phyloP scores from a whole-genome alignment of 2,329 filamentous ascomycete genomes.

The Fusarium sp. region DNA sequence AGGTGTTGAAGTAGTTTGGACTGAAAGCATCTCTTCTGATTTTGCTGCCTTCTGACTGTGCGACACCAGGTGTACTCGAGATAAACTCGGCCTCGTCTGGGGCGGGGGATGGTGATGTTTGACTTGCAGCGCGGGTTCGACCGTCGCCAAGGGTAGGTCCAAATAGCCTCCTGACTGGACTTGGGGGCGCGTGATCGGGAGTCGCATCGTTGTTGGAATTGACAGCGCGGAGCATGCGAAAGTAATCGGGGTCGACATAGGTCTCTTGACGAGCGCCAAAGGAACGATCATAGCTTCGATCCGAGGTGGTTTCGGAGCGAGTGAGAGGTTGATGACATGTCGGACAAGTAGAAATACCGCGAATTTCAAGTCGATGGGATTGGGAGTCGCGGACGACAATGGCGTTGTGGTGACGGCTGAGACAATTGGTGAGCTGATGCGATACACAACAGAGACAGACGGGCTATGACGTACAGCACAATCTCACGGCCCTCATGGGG shows the following conservation, averaged over 20 bases:
- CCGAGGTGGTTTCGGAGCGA: conserved; percentile 54
- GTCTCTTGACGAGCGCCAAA: conserved; percentile 60
- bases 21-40: conserved; percentile 90
- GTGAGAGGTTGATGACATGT: conserved; percentile 82
- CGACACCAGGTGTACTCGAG: conserved; percentile 61
- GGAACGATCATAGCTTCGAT: conserved; percentile 59
- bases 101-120: conserved; percentile 33
- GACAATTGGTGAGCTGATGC: conserved; percentile 22
- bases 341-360: conserved; percentile 82
- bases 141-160: conserved; percentile 52
- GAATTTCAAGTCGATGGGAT: conserved; percentile 85
- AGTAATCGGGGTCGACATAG: conserved; percentile 92
- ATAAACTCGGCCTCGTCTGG: conserved; percentile 58
- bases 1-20: conserved; percentile 89
- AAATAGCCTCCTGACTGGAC: conserved; percentile 63
- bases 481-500: conserved; percentile 78
- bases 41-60: conserved; percentile 64
- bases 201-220: conserved; percentile 54
- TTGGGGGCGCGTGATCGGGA: conserved; percentile 57
- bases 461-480: conserved; percentile 71
- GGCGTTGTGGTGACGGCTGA: conserved; percentile 88
- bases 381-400: conserved; percentile 90
- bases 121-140: conserved; percentile 17
- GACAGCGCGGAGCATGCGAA: conserved; percentile 82
- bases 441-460: conserved; percentile 5